These are phyloP conservation scores for Vanderwaltozyma yarrowii DNA, from an alignment of 805 yeast species.

Conservation along the genomic window DNA sequence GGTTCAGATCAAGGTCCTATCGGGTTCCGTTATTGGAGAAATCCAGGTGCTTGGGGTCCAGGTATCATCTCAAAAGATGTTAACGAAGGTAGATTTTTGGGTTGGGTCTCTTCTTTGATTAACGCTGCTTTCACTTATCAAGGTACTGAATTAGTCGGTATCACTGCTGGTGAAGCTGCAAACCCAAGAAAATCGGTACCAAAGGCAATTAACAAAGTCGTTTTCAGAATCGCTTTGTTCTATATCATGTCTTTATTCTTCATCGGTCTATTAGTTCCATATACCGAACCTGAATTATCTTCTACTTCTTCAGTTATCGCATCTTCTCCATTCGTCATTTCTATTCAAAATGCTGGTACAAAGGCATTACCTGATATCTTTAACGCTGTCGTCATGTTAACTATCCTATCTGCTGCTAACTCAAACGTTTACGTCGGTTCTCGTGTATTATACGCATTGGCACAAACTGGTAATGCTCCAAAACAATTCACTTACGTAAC, in stretches of 20 bases:
- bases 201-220: constrained; percentile 54
- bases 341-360: constrained; percentile 59
- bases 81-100: constrained; percentile 39
- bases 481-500: constrained; percentile 44
- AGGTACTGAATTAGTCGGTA: constrained; percentile 50
- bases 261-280: constrained; percentile 58
- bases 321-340: constrained; percentile 58
- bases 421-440: constrained; percentile 68
- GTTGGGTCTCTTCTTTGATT: constrained; percentile 45
- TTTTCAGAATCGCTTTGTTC: constrained; percentile 50
- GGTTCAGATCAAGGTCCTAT: constrained; percentile 47
- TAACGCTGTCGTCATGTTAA: constrained; percentile 57
- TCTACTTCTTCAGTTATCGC: constrained; percentile 32
- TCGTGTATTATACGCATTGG: constrained; percentile 54
- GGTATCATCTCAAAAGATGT: constrained; percentile 35
- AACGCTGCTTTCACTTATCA: constrained; percentile 50
- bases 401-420: constrained; percentile 69
- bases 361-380: constrained; percentile 56
- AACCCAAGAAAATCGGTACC: constrained; percentile 64
- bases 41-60: constrained; percentile 64
- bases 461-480: constrained; percentile 51
- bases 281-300: constrained; percentile 39
- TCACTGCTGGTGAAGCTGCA: constrained; percentile 50
- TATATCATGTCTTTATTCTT: constrained; percentile 52
- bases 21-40: constrained; percentile 54